A percentile compares a stretch with the other conserved stretches of the same genome.
Conservation (phyloP, 306 rosid genomes). For the Vigna hirtella region DNA sequence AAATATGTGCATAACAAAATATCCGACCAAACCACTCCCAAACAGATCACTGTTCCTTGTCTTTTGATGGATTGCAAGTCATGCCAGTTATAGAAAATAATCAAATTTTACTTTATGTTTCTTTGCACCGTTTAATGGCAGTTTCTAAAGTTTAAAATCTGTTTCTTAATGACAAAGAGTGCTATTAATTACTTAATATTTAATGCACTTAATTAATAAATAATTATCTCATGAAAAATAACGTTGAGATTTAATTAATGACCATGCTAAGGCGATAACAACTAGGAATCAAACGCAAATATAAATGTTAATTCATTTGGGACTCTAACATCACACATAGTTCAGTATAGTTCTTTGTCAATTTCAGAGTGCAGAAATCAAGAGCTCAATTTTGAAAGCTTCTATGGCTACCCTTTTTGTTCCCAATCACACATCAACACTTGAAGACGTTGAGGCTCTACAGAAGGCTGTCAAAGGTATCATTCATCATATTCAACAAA, state of each 20-base stretch:
- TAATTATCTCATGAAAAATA: slow-evolving; percentile 46
- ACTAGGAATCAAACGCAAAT: slow-evolving; percentile 42
- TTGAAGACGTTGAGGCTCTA: slow-evolving; percentile 67
- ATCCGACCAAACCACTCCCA: too few species aligned
- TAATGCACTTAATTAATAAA: not conserved
- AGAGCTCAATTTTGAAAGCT: slow-evolving; percentile 22
- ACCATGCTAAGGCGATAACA: slow-evolving; percentile 45
- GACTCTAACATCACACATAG: not conserved
- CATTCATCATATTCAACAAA: too few species aligned
- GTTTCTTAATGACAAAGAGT: slow-evolving; percentile 37
- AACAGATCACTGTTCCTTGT: too few species aligned
- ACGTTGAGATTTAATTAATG: slow-evolving; percentile 32
- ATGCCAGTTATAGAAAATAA: slow-evolving; percentile 1
- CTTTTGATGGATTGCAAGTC: slow-evolving; percentile 24
- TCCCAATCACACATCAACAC: slow-evolving; percentile 43
- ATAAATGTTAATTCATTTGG: slow-evolving; percentile 32
- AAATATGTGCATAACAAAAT: too few species aligned
- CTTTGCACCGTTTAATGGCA: not conserved
- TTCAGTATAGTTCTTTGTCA: not conserved
- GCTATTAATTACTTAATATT: not conserved
- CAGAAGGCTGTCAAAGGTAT: slow-evolving; percentile 69
- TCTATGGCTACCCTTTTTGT: slow-evolving; percentile 64
- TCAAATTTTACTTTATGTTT: slow-evolving; percentile 27
- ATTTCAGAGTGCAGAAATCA: not conserved
- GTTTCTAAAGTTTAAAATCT: not conserved